phyloP scores from a whole-genome alignment of 108 stramenopile genomes.

The Conticribra weissflogii region DNA sequence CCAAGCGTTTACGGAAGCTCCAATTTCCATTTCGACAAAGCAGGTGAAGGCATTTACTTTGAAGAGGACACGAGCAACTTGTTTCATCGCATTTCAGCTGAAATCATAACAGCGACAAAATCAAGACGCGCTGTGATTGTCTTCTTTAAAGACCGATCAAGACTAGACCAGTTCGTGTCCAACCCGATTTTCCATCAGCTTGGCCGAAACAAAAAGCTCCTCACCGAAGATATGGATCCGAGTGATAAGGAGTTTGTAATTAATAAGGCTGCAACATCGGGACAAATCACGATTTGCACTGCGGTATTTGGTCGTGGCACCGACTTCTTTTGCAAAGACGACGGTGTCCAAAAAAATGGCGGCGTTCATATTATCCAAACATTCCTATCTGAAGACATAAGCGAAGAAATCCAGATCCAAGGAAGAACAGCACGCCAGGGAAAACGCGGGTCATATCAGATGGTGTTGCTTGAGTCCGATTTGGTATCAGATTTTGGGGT shows the following conservation, averaged over 20 bases:
- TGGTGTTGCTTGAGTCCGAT: slow-evolving; percentile 61
- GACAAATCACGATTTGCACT: slow-evolving; percentile 60
- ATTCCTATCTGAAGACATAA: slow-evolving; percentile 56
- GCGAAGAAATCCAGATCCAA: slow-evolving; percentile 72
- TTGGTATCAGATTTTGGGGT: slow-evolving; percentile 58
- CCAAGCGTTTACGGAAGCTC: slow-evolving; percentile 68
- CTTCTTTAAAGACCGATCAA: slow-evolving; percentile 48
- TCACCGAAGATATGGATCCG: slow-evolving; percentile 54
- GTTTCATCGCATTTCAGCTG: slow-evolving; percentile 58
- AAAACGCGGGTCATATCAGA: slow-evolving; percentile 58
- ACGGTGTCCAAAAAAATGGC: slow-evolving; percentile 51
- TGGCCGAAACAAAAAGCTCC: slow-evolving; percentile 50
- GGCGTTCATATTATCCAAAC: slow-evolving; percentile 65
- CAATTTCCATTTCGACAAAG: slow-evolving; percentile 63
- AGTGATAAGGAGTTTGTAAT: slow-evolving; percentile 60
- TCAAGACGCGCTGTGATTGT: slow-evolving; percentile 61
- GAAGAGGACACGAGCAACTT: slow-evolving; percentile 50
- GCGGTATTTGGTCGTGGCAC: slow-evolving; percentile 72
- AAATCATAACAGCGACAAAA: slow-evolving; percentile 42
- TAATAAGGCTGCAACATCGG: slow-evolving; percentile 60
- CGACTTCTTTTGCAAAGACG: slow-evolving; percentile 72
- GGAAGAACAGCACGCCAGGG: slow-evolving; percentile 72
- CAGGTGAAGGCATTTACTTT: slow-evolving; percentile 58
- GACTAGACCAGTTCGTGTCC: slow-evolving; percentile 44
- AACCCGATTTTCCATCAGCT: slow-evolving; percentile 58